Base-by-base conservation (phyloP, 257 asterid genomes). In the Forsythia viridissima region DNA sequence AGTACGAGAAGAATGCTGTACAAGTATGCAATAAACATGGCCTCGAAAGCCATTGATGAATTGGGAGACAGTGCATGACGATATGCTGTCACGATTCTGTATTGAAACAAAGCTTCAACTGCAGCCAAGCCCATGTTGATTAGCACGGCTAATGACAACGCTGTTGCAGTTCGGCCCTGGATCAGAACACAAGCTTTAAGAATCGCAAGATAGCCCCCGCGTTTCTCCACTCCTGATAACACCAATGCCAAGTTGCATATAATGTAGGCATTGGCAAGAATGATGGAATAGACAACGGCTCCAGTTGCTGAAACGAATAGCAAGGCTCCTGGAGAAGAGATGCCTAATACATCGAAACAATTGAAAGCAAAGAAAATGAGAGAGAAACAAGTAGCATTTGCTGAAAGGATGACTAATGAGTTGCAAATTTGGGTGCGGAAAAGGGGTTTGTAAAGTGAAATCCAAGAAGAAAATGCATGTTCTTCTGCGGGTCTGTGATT, bases 41-140 rank as follows among this genome's bases (percentile, higher is more conserved):
- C 96, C 85, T 92, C 97, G 10, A 87, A 71, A 61, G 86, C 71
- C 55, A 83, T 3, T 18, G 82, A 80, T n/a, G 81, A 72, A 71
- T 57, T n/a, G 21, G 75, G 57, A 36, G 65, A 77, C 39, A 6
- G 16, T 10, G 70, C 51, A 34, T 34, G 79, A 79, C 46, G 59
- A 76, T 77, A 88, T 65, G 69, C 85, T 75, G 84, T 75, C 8
- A 86, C 71, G n/a, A 92, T 46, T 3, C 97, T 88, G 81, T 86
- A 85, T 20, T 88, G 91, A 69, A 92, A 92, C 82, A 92, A 82
- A 36, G 88, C 90, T 82, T 89, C 96, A 52, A 85, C 78, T 42
- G 91, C 87, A 71, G 91, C 92, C 81, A 90, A 55, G 41, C 83
- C 78, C 24, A 84, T 37, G 77, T 88, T 92, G 21, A 79, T 30